A percentile compares a stretch with the other conserved stretches of the same genome.
Conservation (phyloP, 164 flowering plant genomes). For the Macadamia integrifolia region DNA sequence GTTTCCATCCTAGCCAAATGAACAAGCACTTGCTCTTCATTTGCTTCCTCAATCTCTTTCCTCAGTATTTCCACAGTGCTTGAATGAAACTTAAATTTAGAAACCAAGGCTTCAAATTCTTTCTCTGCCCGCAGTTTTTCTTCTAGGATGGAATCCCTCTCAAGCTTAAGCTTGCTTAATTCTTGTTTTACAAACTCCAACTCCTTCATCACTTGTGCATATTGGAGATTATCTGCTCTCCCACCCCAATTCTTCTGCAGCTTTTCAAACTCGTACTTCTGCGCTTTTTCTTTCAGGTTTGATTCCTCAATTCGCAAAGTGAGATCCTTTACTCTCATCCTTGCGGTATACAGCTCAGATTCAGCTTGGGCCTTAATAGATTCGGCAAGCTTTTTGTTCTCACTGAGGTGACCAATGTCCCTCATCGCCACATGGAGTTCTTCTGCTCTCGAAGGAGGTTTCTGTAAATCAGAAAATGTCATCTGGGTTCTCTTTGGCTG, state of each 20-base stretch:
- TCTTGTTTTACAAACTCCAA: slow-evolving; percentile 58
- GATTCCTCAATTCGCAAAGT: slow-evolving; percentile 43
- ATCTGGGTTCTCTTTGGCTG: no score
- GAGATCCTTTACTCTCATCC: slow-evolving; percentile 42
- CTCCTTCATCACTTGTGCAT: slow-evolving; percentile 53
- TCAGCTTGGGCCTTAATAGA: slow-evolving; percentile 42
- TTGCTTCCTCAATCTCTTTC: slow-evolving; percentile 60
- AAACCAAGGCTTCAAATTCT: slow-evolving; percentile 29
- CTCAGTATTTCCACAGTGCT: slow-evolving; percentile 35
- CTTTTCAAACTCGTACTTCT: slow-evolving; percentile 22
- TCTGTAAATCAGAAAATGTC: no score
- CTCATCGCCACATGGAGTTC: slow-evolving; percentile 54
- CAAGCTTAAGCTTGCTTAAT: slow-evolving; percentile 59
- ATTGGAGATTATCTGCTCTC: slow-evolving; percentile 16
- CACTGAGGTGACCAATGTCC: slow-evolving; percentile 30
- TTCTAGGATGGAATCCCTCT: slow-evolving; percentile 48
- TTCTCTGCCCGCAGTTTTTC: slow-evolving; percentile 50
- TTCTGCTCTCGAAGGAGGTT: slow-evolving; percentile 35
- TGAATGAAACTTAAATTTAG: slow-evolving; percentile 24
- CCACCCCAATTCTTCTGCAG: slow-evolving; percentile 24
- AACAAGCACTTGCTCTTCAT: slow-evolving; percentile 81
- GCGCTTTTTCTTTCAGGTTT: slow-evolving; percentile 25
- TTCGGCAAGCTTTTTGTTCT: slow-evolving; percentile 41
- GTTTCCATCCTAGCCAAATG: slow-evolving; percentile 88
- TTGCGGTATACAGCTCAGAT: slow-evolving; percentile 44